These are phyloP conservation scores for Chalciporus piperatus DNA, from an alignment of 768 basidiomycete genomes.

Conservation along the genomic window DNA sequence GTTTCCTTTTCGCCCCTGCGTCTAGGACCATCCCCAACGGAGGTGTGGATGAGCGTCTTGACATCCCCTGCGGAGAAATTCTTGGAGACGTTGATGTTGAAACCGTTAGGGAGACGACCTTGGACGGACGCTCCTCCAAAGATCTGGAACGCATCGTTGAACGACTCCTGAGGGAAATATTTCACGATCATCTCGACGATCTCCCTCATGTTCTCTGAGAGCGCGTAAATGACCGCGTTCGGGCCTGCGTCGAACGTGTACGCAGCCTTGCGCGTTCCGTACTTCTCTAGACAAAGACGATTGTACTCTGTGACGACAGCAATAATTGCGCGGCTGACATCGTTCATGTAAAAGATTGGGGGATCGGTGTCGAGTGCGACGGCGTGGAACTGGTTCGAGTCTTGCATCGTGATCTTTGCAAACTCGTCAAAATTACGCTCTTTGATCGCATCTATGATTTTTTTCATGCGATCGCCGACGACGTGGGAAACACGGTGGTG, in stretches of 20 bases:
- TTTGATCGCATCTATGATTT: constrained; percentile 77
- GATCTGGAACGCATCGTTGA: constrained; percentile 73
- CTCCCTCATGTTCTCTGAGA: constrained; percentile 69
- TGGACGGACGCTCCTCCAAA: constrained; percentile 45
- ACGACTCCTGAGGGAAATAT: constrained; percentile 85
- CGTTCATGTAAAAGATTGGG: constrained; percentile 99
- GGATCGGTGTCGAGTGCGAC: constrained; percentile 95
- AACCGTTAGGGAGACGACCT: constrained; percentile 62
- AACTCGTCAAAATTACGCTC: constrained; percentile 83
- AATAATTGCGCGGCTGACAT: constrained; percentile 93
- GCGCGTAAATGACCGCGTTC: constrained; percentile 95
- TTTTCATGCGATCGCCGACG: constrained; percentile 85
- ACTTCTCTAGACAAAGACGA: constrained; percentile 61
- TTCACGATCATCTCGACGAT: constrained; percentile 72
- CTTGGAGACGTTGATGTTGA: constrained; percentile 77
- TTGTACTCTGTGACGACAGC: constrained; percentile 90
- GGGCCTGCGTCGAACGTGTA: constrained; percentile 99
- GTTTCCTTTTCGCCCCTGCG: constrained; percentile 60
- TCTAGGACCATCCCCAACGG: constrained; percentile 89
- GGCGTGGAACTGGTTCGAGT: constrained; percentile 99
- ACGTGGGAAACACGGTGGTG: constrained; percentile 84
- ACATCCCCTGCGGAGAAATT: constrained; percentile 74
- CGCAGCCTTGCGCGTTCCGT: constrained; percentile 72
- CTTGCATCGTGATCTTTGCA: constrained; percentile 90
- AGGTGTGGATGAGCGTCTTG: constrained; percentile 87